phyloP scores from a whole-genome alignment of 768 basidiomycete genomes.

The Leccinum broughii region DNA sequence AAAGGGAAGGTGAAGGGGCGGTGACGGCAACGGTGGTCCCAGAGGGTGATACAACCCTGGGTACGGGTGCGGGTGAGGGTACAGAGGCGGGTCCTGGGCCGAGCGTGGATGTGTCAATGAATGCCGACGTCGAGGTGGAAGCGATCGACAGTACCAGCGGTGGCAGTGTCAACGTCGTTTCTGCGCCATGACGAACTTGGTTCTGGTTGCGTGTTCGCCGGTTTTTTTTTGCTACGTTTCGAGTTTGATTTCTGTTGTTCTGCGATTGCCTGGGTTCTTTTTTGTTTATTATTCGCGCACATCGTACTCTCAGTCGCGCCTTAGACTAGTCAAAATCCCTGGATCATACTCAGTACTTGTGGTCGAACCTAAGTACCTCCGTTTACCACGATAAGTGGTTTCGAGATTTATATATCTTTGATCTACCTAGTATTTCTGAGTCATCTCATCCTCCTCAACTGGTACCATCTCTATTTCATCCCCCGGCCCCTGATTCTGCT shows the following conservation, averaged over 20 bases:
- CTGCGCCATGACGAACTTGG: constrained; percentile 11
- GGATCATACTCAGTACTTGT: no score
- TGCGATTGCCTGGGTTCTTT: not conserved
- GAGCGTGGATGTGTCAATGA: not conserved
- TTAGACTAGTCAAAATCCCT: no score
- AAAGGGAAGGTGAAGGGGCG: not conserved
- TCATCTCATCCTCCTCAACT: no score
- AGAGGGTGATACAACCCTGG: not conserved
- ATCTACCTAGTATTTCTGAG: no score
- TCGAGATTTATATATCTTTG: no score
- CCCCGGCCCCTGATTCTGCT: not conserved
- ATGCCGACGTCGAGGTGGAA: not conserved
- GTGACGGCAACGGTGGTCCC: not conserved
- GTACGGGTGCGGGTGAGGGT: not conserved
- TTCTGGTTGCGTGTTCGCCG: not conserved
- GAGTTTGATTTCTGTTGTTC: not conserved
- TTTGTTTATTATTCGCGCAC: not conserved
- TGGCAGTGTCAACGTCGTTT: not conserved
- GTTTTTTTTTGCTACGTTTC: not conserved
- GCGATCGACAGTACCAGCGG: not conserved
- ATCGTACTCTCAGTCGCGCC: no score
- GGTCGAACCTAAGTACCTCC: no score
- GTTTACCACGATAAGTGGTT: no score
- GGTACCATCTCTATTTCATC: not conserved
- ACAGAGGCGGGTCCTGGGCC: not conserved